Evolutionary conservation across 768 basidiomycete genomes (phyloP).

Genomic region (Cystofilobasidium ferigula): DNA sequence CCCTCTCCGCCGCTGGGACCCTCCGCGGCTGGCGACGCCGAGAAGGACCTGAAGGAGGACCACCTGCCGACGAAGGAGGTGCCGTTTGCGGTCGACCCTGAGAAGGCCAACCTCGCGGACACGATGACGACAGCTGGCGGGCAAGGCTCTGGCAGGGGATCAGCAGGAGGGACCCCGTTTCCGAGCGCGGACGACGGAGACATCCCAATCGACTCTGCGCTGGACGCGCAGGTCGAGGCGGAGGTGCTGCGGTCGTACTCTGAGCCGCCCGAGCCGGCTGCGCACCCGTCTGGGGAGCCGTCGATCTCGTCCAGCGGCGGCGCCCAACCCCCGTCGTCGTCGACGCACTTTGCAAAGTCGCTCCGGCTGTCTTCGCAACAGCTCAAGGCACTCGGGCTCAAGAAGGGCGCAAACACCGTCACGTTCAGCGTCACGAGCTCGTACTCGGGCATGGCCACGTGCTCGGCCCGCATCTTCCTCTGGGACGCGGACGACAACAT

Average conservation of each 20-base stretch:
- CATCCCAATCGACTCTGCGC: slow-evolving; percentile 48
- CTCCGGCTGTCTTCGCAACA: slow-evolving; percentile 88
- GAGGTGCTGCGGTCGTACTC: slow-evolving; percentile 39
- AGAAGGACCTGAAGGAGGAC: slow-evolving; percentile 7
- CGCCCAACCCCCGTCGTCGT: slow-evolving; percentile 17
- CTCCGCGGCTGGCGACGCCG: neutral
- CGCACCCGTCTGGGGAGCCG: neutral
- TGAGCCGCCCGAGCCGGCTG: slow-evolving; percentile 12
- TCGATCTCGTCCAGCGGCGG: neutral
- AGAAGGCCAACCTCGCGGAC: neutral
- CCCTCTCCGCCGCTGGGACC: slow-evolving; percentile 12
- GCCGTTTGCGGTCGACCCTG: neutral
- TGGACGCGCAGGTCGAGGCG: slow-evolving; percentile 80
- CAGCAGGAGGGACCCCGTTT: neutral
- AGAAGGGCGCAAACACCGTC: slow-evolving; percentile 76
- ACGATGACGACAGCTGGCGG: neutral
- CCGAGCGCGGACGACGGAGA: slow-evolving; percentile 36
- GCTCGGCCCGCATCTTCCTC: slow-evolving; percentile 84
- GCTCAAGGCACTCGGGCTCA: slow-evolving; percentile 72
- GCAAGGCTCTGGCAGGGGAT: too few relatives aligned
- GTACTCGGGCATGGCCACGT: slow-evolving; percentile 58
- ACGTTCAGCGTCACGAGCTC: slow-evolving; percentile 84
- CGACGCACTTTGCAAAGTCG: slow-evolving; percentile 74
- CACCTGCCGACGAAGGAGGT: slow-evolving; percentile 33
- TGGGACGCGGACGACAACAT: slow-evolving; percentile 87